Evolutionary conservation across 2,329 filamentous ascomycete species (phyloP), one percentile per base, ranked within the genome.

Genomic region (Colletotrichum orbiculare): DNA sequence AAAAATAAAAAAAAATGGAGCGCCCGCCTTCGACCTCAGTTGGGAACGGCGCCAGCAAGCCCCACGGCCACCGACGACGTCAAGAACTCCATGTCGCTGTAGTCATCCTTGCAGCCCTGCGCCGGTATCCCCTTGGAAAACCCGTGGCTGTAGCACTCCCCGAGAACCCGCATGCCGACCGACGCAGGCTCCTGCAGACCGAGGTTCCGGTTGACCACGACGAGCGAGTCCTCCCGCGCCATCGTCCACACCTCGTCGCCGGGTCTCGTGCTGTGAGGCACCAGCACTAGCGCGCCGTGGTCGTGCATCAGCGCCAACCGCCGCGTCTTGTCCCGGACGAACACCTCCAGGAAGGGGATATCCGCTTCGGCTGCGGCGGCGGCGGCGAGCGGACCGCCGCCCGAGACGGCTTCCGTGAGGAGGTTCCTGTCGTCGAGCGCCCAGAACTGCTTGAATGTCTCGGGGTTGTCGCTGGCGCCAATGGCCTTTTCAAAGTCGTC

Each of bases 361-460:
- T 74, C 71, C 55, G 69, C 71, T 49, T 73, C 71, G 34, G 17
- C 17, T 17, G 17, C 17, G 17, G 73, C 60, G 56, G 69, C 64
- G 43, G 68, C 60, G 6, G 54, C 47, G 35, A 70, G 62, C 6
- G 71, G 68, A 6, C 70, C 68, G 8, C 68, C 71, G 59, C 70
- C 73, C 48, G 73, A 71, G 52, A 75, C 69, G 39, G 74, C 72
- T 45, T 77, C 75, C 34, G 69, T 68, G 61, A 77, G 74, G 42
- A 77, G 68, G 37, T 77, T 77, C 60, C 71, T 71, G 15, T 67
- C 73, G 59, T 74, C 74, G 10, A 78, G 69, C 17, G 68, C 71
- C 76, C 76, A 77, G 60, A 77, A 77, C 39, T 75, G 71, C 10
- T 76, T 68, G 61, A 78, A 77, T 52, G 72, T 71, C 25, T 71